Percentiles rank a stretch among this genome's conserved stretches.
phyloP scores from a whole-genome alignment of 257 asterid species.

The Misopates orontium region DNA sequence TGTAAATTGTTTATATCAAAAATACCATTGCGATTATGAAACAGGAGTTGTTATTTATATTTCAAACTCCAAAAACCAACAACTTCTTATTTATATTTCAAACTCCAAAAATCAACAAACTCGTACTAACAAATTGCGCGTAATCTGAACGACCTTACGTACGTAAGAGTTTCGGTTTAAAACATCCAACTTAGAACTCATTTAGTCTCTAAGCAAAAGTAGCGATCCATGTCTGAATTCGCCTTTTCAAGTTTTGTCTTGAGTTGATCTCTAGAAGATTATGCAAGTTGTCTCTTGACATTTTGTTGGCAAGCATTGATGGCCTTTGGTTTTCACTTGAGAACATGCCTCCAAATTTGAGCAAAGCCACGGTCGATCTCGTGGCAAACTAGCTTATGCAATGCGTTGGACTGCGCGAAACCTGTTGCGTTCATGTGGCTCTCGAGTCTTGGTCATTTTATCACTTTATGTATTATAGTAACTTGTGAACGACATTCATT shows the following conservation, averaged over 20 bases:
- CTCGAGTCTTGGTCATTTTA: background rate
- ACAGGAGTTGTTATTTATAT: too few species aligned
- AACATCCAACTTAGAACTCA: too few species aligned
- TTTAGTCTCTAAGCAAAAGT: too few species aligned
- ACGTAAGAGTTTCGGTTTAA: too few species aligned
- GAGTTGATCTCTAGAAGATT: background rate
- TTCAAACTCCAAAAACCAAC: too few species aligned
- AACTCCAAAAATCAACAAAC: too few species aligned
- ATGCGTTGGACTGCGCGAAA: background rate
- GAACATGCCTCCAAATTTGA: conserved; percentile 9
- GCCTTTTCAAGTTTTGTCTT: background rate
- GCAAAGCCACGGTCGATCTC: background rate
- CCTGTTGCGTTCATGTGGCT: background rate
- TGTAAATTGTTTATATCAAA: too few species aligned
- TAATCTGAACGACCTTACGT: too few species aligned
- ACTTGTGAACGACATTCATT: background rate
- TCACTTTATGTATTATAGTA: background rate
- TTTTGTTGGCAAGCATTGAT: conserved; percentile 1
- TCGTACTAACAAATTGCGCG: too few species aligned
- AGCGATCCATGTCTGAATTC: background rate
- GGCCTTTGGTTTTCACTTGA: background rate
- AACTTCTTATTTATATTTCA: too few species aligned
- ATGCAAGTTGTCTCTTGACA: conserved; percentile 10
- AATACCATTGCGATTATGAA: too few species aligned
- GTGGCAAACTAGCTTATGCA: background rate